phyloP scores from a whole-genome alignment of 495 filamentous ascomycete species.

The Penicillium desertorum region DNA sequence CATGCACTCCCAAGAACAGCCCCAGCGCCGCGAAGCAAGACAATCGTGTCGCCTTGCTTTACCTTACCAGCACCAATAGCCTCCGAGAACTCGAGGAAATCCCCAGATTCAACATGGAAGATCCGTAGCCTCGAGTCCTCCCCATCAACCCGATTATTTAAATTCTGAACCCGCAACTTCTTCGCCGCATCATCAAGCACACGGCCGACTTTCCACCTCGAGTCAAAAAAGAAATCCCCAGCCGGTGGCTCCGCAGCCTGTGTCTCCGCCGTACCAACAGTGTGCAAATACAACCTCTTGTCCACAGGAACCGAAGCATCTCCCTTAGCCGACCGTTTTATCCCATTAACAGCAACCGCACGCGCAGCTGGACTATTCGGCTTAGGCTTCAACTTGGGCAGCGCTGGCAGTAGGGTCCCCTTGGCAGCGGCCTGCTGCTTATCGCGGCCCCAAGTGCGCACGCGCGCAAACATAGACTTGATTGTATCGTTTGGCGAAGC shows the following conservation, averaged over 20 bases:
- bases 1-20: slow-evolving; percentile 48
- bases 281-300: slow-evolving; percentile 79
- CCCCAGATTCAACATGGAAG: slow-evolving; percentile 88
- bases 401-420: slow-evolving; percentile 34
- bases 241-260: slow-evolving; percentile 74
- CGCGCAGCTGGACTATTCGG: slow-evolving; percentile 58
- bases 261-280: slow-evolving; percentile 73
- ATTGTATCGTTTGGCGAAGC: slow-evolving; percentile 46
- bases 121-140: slow-evolving; percentile 79
- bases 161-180: slow-evolving; percentile 76
- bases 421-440: slow-evolving; percentile 50
- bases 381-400: slow-evolving; percentile 55
- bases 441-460: slow-evolving; percentile 67
- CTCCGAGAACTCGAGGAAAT: slow-evolving; percentile 82
- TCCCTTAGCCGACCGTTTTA: slow-evolving; percentile 87
- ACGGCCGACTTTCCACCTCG: slow-evolving; percentile 83
- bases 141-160: slow-evolving; percentile 78
- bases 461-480: slow-evolving; percentile 59
- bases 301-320: slow-evolving; percentile 76
- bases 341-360: slow-evolving; percentile 61
- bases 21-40: slow-evolving; percentile 81
- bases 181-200: slow-evolving; percentile 86
- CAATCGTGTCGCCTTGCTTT: slow-evolving; percentile 80
- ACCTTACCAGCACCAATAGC: slow-evolving; percentile 64
- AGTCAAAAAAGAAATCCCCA: slow-evolving; percentile 80